These are phyloP conservation scores for Lasiodiplodia sp. DNA, from an alignment of 2,329 filamentous ascomycete genomes.

Conservation along the genomic window DNA sequence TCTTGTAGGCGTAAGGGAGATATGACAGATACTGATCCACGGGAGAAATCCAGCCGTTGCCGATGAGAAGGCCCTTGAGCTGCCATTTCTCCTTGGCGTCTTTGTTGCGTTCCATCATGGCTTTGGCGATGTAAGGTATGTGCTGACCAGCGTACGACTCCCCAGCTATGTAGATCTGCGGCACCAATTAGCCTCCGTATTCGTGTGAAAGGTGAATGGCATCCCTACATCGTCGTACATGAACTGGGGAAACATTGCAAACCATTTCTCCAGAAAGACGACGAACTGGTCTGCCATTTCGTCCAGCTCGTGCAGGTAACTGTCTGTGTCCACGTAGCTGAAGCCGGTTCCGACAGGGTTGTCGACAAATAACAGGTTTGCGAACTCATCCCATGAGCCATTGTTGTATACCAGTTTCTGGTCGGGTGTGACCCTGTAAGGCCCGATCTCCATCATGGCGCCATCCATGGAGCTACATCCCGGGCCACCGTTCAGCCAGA, in stretches of 20 bases:
- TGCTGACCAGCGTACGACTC: constrained; percentile 98
- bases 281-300: constrained; percentile 92
- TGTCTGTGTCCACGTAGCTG: constrained; percentile 92
- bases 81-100: constrained; percentile 69
- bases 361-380: constrained; percentile 95
- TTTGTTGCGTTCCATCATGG: constrained; percentile 87
- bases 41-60: constrained; percentile 97
- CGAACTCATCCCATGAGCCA: constrained; percentile 98
- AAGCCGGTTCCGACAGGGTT: constrained; percentile 96
- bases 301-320: constrained; percentile 82
- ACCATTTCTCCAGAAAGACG: constrained; percentile 90
- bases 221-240: constrained; percentile 84
- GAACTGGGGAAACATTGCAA: constrained; percentile 88
- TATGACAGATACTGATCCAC: constrained; percentile 89
- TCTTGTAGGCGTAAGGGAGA: constrained; percentile 79
- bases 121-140: constrained; percentile 95
- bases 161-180: constrained; percentile 88
- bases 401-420: constrained; percentile 79
- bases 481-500: constrained; percentile 97
- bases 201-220: constrained; percentile 31
- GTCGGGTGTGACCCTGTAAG: constrained; percentile 83
- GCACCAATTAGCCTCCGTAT: constrained; percentile 17
- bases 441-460: constrained; percentile 94
- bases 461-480: constrained; percentile 98
- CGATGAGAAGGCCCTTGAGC: constrained; percentile 85